Conservation (phyloP, 257 asterid genomes). For the Ophiorrhiza pumila region DNA sequence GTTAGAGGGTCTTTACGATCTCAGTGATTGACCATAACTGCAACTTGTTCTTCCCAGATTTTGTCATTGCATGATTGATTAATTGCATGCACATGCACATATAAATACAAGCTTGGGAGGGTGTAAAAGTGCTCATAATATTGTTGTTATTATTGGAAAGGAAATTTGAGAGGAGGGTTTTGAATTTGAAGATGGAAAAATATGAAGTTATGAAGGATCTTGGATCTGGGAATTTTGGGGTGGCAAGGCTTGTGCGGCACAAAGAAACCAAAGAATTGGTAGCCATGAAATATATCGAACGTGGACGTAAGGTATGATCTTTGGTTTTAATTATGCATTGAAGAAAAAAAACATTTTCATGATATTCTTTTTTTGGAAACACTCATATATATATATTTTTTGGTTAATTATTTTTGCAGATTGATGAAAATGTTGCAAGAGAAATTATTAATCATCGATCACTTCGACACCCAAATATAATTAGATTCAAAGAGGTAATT, state of each 20-base stretch:
- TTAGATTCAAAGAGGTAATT: conserved; percentile 74
- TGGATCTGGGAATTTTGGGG: conserved; percentile 82
- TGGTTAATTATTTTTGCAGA: conserved; percentile 27
- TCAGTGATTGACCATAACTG: conserved; percentile 1
- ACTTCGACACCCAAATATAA: conserved; percentile 74
- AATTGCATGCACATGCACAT: neutral
- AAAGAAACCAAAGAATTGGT: conserved; percentile 70
- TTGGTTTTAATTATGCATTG: neutral
- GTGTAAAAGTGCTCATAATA: neutral
- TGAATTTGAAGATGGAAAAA: conserved; percentile 51
- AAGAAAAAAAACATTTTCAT: no score
- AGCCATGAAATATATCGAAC: conserved; percentile 75
- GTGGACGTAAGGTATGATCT: conserved; percentile 55
- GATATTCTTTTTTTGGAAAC: no score
- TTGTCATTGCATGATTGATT: no score
- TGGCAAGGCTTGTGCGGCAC: conserved; percentile 71
- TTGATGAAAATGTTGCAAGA: conserved; percentile 78
- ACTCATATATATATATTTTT: neutral
- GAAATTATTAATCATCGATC: conserved; percentile 83
- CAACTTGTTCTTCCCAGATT: neutral
- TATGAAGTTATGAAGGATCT: conserved; percentile 70
- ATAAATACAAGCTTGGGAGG: neutral
- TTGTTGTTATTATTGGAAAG: neutral
- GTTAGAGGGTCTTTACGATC: neutral
- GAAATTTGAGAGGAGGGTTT: neutral